Percentiles rank a stretch among this genome's conserved stretches.
phyloP scores from a whole-genome alignment of 495 filamentous ascomycete species.

The Penicillium nucicola region DNA sequence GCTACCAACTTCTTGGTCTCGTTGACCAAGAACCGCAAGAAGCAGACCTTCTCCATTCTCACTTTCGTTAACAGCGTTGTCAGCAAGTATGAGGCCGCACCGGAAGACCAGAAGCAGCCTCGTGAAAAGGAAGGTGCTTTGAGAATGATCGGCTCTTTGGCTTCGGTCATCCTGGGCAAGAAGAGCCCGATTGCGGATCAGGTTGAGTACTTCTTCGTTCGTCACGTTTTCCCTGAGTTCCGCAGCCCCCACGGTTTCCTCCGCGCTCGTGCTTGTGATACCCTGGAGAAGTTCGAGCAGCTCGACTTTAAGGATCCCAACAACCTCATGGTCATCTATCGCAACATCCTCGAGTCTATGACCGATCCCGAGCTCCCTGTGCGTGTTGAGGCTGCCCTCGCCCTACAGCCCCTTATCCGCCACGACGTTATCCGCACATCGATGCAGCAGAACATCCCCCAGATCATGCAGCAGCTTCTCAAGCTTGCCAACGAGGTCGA shows the following conservation, averaged over 20 bases:
- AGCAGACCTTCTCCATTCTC: conserved; percentile 90
- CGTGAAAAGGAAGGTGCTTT: conserved; percentile 95
- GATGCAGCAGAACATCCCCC: conserved; percentile 98
- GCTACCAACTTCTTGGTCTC: conserved; percentile 95
- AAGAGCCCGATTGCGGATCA: conserved; percentile 97
- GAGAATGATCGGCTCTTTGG: conserved; percentile 94
- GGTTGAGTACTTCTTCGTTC: conserved; percentile 98
- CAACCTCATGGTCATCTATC: conserved; percentile 92
- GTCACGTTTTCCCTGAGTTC: conserved; percentile 98
- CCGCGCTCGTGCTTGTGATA: conserved; percentile 92
- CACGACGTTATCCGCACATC: conserved; percentile 89
- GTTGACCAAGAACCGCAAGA: conserved; percentile 89
- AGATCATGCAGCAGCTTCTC: conserved; percentile 97
- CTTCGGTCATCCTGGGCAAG: conserved; percentile 92
- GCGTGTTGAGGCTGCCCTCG: conserved; percentile 89
- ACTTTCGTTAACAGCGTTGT: conserved; percentile 92
- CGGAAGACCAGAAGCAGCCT: conserved; percentile 84
- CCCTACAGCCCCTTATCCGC: conserved; percentile 89
- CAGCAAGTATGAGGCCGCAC: conserved; percentile 79
- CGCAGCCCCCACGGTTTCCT: conserved; percentile 89
- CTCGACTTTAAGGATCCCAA: conserved; percentile 93
- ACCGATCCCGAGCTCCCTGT: conserved; percentile 88
- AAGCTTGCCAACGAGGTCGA: conserved; percentile 96
- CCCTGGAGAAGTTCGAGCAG: conserved; percentile 94
- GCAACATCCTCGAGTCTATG: conserved; percentile 96